These are phyloP conservation scores for Russula sp. DNA, from an alignment of 768 basidiomycete species.

Conservation along the genomic window DNA sequence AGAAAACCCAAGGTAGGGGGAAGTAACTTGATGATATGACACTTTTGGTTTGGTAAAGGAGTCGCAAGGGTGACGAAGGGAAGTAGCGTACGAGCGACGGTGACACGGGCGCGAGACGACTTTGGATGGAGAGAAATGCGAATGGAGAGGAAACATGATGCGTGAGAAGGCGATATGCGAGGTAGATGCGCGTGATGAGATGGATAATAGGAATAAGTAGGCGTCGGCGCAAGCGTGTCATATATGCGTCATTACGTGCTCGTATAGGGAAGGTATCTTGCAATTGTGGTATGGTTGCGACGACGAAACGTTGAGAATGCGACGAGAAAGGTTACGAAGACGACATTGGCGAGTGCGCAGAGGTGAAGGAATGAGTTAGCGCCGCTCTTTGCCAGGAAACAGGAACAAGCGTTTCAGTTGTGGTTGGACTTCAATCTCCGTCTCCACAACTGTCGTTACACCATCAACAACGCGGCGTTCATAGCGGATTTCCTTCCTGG, in stretches of 20 bases:
- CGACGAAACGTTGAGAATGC: constrained; percentile 11
- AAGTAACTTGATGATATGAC: constrained; percentile 16
- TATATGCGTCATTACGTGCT: constrained; percentile 21
- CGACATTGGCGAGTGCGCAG: constrained; percentile 6
- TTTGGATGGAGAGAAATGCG: constrained; percentile 6
- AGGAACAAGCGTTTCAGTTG: constrained; percentile 62
- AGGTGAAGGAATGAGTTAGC: constrained; percentile 3
- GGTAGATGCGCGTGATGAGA: constrained; percentile 24
- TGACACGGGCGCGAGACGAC: constrained; percentile 20
- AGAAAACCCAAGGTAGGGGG: neutral
- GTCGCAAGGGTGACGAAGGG: constrained; percentile 7
- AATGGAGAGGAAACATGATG: constrained; percentile 7
- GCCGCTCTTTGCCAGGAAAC: constrained; percentile 44
- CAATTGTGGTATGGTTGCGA: constrained; percentile 23
- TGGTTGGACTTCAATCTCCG: constrained; percentile 49
- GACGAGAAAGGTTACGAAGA: constrained; percentile 5
- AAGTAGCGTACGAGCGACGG: constrained; percentile 15
- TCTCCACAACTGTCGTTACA: constrained; percentile 47
- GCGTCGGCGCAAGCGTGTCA: constrained; percentile 20
- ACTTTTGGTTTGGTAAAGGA: constrained; percentile 17
- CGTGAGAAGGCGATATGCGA: constrained; percentile 19
- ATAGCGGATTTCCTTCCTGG: constrained; percentile 45
- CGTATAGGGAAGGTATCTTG: constrained; percentile 23
- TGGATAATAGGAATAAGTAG: constrained; percentile 25
- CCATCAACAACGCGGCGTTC: constrained; percentile 46